Base-by-base conservation (phyloP, 306 rosid genomes). In the Astragalus glycyphyllos region DNA sequence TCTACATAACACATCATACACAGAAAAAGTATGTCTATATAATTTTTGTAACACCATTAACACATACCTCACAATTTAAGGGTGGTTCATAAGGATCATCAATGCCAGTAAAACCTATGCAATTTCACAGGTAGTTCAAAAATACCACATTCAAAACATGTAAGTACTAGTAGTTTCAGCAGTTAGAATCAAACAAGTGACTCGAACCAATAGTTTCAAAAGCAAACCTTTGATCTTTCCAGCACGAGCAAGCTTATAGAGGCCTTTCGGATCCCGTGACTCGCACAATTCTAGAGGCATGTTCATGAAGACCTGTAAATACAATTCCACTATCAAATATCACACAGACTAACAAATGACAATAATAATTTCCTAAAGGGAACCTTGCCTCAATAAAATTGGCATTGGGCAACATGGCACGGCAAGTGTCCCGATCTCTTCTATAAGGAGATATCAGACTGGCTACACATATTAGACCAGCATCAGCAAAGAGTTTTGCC, bases 61-160 rank as follows among this genome's bases (percentile, higher is more conserved):
- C 44, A 72, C 44, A 37, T 84, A 91, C 97, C 97, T 91, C 96
- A 17, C 92, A 86, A 57, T 86, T 88, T 23, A 85, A n/a, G 9
- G 96, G 97, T 50, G 85, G 82, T 61, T 91, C 97, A 34, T 88
- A 91, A n/a, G 92, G 92, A 73, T 91, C 97, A 48, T 91, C 96
- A 9, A 91, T 88, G 78, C 96, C 97, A 0, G 97, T 88, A 80
- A 91, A 91, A 82, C 97, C 97, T 91, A 44, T 1, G 78, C 63
- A 80, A 72, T 44, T 47, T 4, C 15, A 61, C 10, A 37, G 56
- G 46, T 44, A 60, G 46, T 29, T 75, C 14, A 12, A 66, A 4
- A 44, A 11, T 12, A 15, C 23, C 41, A 58, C 35, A 16, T 11
- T 53, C 68, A 42, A 75, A 47, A 71, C 32, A n/a, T 20, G 65